phyloP scores from a whole-genome alignment of 2,329 filamentous ascomycete genomes.

The Aspergillus hortae region DNA sequence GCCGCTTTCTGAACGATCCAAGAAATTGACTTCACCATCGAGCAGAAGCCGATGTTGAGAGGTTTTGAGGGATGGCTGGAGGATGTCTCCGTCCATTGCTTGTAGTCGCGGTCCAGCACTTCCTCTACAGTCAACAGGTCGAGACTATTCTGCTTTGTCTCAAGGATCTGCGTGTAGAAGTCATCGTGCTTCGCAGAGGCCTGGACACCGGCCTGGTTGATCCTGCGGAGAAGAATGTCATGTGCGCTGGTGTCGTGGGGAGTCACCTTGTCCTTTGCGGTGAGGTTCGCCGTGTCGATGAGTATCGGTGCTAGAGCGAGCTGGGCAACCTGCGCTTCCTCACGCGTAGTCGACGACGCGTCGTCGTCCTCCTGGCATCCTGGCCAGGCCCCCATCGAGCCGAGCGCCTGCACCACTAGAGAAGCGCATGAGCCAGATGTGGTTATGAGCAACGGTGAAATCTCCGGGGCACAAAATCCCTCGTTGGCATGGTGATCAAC shows the following conservation, averaged over 20 bases:
- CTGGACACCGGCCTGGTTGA: slow-evolving; percentile 23
- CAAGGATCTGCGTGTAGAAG: slow-evolving; percentile 52
- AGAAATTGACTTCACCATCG: slow-evolving; percentile 53
- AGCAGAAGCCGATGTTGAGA: slow-evolving; percentile 55
- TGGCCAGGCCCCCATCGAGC: slow-evolving; percentile 44
- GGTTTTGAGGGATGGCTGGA: slow-evolving; percentile 22
- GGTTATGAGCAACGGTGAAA: slow-evolving; percentile 51
- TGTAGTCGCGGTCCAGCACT: slow-evolving; percentile 61
- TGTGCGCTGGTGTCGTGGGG: slow-evolving; percentile 49
- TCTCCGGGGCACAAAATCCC: slow-evolving; percentile 41
- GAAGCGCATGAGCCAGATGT: slow-evolving; percentile 59
- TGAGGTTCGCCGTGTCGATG: slow-evolving; percentile 44
- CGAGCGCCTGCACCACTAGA: slow-evolving; percentile 50
- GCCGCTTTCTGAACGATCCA: slow-evolving; percentile 52
- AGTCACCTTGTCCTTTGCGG: slow-evolving; percentile 42
- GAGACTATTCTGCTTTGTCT: slow-evolving; percentile 55
- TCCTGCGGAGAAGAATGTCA: slow-evolving; percentile 51
- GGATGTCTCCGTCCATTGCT: slow-evolving; percentile 53
- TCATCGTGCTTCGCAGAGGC: slow-evolving; percentile 11
- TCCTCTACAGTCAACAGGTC: slow-evolving; percentile 52
- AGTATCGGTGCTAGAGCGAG: slow-evolving; percentile 42
- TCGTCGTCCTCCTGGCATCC: slow-evolving; percentile 26
- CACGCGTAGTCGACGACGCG: slow-evolving; percentile 33
- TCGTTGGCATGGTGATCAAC: slow-evolving; percentile 65
- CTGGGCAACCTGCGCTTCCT: slow-evolving; percentile 32